These are phyloP conservation scores for Chalara sp. DNA, from an alignment of 2,329 filamentous ascomycete species.

Conservation along the genomic window DNA sequence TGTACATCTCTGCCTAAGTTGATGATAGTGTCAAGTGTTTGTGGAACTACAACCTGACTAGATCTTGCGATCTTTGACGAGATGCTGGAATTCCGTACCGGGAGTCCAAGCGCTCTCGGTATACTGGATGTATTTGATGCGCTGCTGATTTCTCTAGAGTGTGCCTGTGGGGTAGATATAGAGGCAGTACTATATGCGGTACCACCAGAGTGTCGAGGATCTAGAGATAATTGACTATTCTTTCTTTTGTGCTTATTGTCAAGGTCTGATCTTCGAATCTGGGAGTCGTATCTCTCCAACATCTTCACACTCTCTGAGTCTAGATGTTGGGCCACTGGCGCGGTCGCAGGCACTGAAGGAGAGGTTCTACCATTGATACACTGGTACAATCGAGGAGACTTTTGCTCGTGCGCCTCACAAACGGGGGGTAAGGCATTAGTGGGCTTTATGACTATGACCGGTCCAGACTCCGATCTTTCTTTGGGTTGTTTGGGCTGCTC, in stretches of 20 bases:
- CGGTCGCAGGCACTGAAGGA: not conserved
- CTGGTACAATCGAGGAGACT: no score
- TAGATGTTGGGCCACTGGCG: slow-evolving; percentile 1
- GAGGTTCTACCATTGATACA: not conserved
- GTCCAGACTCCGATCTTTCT: not conserved
- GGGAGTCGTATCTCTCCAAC: slow-evolving; percentile 9
- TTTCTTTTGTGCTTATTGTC: not conserved
- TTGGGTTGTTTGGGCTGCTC: not conserved
- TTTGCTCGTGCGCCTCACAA: no score
- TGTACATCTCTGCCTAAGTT: no score
- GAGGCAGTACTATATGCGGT: slow-evolving; percentile 14
- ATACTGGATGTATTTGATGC: slow-evolving; percentile 14
- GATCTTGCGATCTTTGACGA: not conserved
- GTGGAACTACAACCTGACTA: no score
- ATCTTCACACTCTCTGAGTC: slow-evolving; percentile 6
- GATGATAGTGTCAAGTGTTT: no score
- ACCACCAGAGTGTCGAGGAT: slow-evolving; percentile 16
- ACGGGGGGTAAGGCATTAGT: slow-evolving; percentile 20
- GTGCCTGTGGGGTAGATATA: slow-evolving; percentile 2
- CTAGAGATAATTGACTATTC: not conserved
- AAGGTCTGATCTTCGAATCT: not conserved
- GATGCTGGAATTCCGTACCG: slow-evolving; percentile 14
- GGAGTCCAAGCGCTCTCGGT: slow-evolving; percentile 5
- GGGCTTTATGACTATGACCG: slow-evolving; percentile 28
- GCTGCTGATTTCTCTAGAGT: slow-evolving; percentile 12